Base-by-base conservation (phyloP, 1,284 basidiomycete species). In the Mycena sp. region DNA sequence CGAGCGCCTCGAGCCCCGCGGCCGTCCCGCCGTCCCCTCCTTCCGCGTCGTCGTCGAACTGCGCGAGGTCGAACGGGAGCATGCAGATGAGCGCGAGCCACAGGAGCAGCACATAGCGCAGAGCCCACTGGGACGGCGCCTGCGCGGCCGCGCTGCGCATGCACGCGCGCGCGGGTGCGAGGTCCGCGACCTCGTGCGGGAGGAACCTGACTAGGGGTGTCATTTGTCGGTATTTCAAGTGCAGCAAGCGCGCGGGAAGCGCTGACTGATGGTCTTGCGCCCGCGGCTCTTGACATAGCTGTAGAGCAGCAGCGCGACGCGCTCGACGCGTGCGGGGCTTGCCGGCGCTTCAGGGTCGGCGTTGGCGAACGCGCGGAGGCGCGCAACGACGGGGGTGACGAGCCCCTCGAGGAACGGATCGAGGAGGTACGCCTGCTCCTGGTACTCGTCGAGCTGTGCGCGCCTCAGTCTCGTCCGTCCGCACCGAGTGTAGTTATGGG, bases 41-140 rank as follows among this genome's bases (percentile, higher is more conserved):
- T 35, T 35, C n/a, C 17, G 76, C 72, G 14, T 81, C 80, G 12
- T 73, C 74, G 71, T 96, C 93, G 58, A 98, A 94, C 64, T 94
- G 92, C 17, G 87, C 82, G 48, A 99, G 81, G 73, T 94, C 90
- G 74, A 99, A 99, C 0, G 98, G 98, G 21, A 99, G 90, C 80
- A 95, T 95, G 77, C 93, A 93, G 54, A 99, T 91, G 17, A 99
- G 85, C 17, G 95, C 94, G 12, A 99, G 84, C 97, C 98, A 99
- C 2, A 99, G 82, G 5, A 99, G 82, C 23, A 94, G 81, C 16
- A 93, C 83, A 71, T 98, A 96, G 60, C 95, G 89, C 52, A 96
- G 77, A 46, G 91, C 81, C 98, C 98, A 99, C 43, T 85, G 81
- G 16, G 71, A 69, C 0, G 77, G 68, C 25, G 81, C 77, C 40